Evolutionary conservation across 2,329 filamentous ascomycete species (phyloP), one percentile per base, ranked within the genome.

Genomic region (Geosmithia flava): DNA sequence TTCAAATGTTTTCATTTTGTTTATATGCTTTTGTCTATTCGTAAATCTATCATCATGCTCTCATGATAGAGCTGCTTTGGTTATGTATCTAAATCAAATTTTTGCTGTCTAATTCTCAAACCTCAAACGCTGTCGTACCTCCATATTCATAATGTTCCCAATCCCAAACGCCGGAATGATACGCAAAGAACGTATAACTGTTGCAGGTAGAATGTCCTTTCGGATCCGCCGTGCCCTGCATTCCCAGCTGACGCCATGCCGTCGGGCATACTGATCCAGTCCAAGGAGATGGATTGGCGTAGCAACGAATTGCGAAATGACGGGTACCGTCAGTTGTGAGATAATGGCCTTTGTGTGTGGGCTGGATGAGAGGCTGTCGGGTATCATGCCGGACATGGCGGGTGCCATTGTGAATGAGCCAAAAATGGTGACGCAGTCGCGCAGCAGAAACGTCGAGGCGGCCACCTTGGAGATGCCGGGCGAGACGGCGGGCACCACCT

Each of bases 111-210:
- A 42, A n/a, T 7, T 16, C 40, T 42, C 40, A 42, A 42, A 42
- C 40, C 40, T 7, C 40, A 42, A 20, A 7, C 19, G 40, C 19
- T 42, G 7, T 16, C 40, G 6, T 42, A 16, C 40, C 20, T 44
- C 43, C 5, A 6, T 44, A 27, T 62, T 62, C 1, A 48, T 55
- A 20, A 61, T 54, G 42, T 56, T 56, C 1, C 60, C 59, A 39
- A 63, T 48, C 1, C 60, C 61, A 53, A 62, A 63, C 1, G 60
- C 60, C 0, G 59, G 60, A 20, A 63, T 55, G 7, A 62, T 57
- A 20, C 60, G 54, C 13, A 58, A 20, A 29, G 54, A 60, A 3
- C 60, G 54, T 30, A 60, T 49, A 3, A 59, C 47, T 2, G 60
- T 59, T 2, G 58, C 58, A 2, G 59, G 60, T 0, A 54, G 48